Percentiles rank a stretch among this genome's conserved stretches.
Conservation (phyloP, 441 rosid genomes). For the Erysimum cheiri region DNA sequence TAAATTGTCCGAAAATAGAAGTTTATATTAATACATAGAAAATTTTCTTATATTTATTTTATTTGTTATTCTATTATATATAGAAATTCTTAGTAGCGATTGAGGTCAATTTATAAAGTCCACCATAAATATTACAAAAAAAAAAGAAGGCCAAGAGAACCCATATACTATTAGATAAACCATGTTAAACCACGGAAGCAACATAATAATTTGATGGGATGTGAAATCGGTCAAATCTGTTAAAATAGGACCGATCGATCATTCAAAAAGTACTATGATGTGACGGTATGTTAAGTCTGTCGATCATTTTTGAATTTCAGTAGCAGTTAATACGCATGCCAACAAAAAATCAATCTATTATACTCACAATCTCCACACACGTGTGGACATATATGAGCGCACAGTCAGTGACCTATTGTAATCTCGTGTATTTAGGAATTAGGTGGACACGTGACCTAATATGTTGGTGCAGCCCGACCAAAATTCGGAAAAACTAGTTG, state of each 20-base stretch:
- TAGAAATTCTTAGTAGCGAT: neutral
- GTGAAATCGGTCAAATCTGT: neutral
- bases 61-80: neutral
- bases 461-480: conserved; percentile 28
- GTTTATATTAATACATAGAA: neutral
- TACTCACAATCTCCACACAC: neutral
- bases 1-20: neutral
- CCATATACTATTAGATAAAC: neutral
- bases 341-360: neutral
- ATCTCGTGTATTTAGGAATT: conserved; percentile 17
- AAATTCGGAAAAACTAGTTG: conserved; percentile 42
- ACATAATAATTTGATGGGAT: conserved; percentile 6
- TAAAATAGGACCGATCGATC: neutral
- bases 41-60: neutral
- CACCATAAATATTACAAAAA: neutral
- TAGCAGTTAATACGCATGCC: neutral
- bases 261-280: neutral
- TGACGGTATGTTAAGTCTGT: neutral
- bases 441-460: conserved; percentile 43
- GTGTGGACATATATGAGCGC: neutral
- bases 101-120: conserved; percentile 1
- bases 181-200: neutral
- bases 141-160: neutral
- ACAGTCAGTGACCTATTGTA: conserved; percentile 47
- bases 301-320: neutral